phyloP scores from a whole-genome alignment of 345 rosid species.

The Alliaria petiolata region DNA sequence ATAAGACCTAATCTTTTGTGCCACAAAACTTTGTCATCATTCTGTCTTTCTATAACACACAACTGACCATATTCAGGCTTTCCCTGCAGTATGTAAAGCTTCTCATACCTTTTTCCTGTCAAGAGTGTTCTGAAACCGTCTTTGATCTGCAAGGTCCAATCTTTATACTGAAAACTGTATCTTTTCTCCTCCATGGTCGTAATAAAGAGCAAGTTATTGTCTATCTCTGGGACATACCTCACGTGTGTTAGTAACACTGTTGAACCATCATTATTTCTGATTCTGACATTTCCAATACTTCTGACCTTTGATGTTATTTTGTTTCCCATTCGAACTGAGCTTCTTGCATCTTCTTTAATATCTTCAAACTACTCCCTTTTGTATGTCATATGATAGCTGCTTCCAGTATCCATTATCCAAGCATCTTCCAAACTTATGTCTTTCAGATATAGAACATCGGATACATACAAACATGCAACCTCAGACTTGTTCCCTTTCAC shows the following conservation, averaged over 20 bases:
- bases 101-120: neutral
- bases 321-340: neutral
- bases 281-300: neutral
- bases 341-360: neutral
- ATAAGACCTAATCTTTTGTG: neutral
- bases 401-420: neutral
- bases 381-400: neutral
- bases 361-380: neutral
- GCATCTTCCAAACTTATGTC: neutral
- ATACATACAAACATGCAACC: no score
- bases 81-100: neutral
- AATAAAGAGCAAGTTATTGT: neutral
- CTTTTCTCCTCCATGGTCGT: neutral
- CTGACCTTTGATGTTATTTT: neutral
- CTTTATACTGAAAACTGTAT: neutral
- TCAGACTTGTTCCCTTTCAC: no score
- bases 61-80: neutral
- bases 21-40: neutral
- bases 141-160: neutral
- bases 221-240: neutral
- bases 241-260: neutral
- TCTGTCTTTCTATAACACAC: fast-evolving
- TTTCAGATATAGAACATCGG: neutral
- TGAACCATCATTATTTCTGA: neutral
- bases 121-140: neutral